Evolutionary conservation across 148 eudicot genomes (phyloP).

Genomic region (Dysphania ambrosioides): DNA sequence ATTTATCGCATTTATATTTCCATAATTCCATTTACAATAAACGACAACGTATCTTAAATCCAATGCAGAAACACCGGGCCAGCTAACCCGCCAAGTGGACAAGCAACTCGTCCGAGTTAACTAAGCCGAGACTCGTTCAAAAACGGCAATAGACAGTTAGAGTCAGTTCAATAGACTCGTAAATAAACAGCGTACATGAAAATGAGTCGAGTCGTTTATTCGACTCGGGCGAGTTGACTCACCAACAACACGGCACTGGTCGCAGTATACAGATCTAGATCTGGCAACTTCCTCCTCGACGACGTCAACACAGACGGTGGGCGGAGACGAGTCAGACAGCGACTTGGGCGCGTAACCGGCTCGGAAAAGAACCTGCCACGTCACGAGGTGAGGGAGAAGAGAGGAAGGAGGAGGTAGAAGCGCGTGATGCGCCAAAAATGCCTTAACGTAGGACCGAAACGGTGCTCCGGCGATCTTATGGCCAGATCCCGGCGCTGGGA

Average conservation of each 20-base stretch:
- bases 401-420: slow-evolving; percentile 57
- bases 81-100: background rate
- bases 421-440: slow-evolving; percentile 61
- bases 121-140: too few relatives aligned
- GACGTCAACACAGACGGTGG: slow-evolving; percentile 59
- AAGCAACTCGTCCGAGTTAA: slow-evolving; percentile 17
- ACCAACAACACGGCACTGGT: slow-evolving; percentile 88
- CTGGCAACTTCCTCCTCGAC: slow-evolving; percentile 83
- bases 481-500: slow-evolving; percentile 38
- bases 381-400: slow-evolving; percentile 56
- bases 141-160: too few relatives aligned
- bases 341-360: slow-evolving; percentile 41
- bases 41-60: slow-evolving; percentile 23
- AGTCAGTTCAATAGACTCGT: too few relatives aligned
- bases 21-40: background rate
- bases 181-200: too few relatives aligned
- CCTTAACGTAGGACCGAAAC: slow-evolving; percentile 52
- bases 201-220: background rate
- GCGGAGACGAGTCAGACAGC: slow-evolving; percentile 28
- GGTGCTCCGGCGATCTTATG: slow-evolving; percentile 32
- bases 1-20: background rate
- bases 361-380: slow-evolving; percentile 78
- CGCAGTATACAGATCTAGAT: slow-evolving; percentile 84
- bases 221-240: slow-evolving; percentile 39
- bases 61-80: background rate